Evolutionary conservation across 169 alveolate genomes (phyloP).

Genomic region (Cryptosporidium bovis): DNA sequence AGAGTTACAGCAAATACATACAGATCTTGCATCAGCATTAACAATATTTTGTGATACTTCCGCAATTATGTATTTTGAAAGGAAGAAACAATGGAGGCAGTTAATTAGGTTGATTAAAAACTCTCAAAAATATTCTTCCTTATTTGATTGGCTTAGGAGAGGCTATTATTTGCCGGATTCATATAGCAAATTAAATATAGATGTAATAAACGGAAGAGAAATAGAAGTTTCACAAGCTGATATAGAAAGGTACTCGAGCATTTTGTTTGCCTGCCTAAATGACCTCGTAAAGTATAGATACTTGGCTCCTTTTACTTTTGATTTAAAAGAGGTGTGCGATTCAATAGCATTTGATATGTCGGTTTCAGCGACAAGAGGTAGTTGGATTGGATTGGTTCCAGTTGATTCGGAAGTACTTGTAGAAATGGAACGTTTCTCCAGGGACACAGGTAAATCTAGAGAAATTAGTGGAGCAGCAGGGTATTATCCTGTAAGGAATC

Average conservation of each 20-base stretch:
- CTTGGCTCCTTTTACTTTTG: slow-evolving; percentile 59
- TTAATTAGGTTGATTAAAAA: slow-evolving; percentile 17
- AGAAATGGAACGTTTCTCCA: slow-evolving; percentile 32
- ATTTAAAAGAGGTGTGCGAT: slow-evolving; percentile 5
- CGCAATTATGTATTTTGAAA: slow-evolving; percentile 43
- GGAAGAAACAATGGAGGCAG: slow-evolving; percentile 73
- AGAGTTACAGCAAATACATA: slow-evolving; percentile 22
- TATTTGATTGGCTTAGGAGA: slow-evolving; percentile 58
- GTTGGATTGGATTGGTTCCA: slow-evolving; percentile 62
- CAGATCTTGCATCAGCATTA: slow-evolving; percentile 69
- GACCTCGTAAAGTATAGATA: slow-evolving; percentile 32
- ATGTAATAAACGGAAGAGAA: slow-evolving; percentile 31
- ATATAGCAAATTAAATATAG: slow-evolving; percentile 2
- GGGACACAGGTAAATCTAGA: neutral
- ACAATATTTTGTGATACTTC: slow-evolving; percentile 63
- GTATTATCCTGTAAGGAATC: slow-evolving; percentile 41
- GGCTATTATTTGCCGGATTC: slow-evolving; percentile 51
- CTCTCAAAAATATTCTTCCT: slow-evolving; percentile 17
- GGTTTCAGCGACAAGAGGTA: slow-evolving; percentile 51
- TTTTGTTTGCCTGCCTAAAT: neutral
- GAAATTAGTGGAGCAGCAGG: slow-evolving; percentile 25
- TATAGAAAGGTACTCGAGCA: neutral
- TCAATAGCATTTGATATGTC: slow-evolving; percentile 66
- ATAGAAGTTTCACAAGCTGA: slow-evolving; percentile 2
- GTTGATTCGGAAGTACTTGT: slow-evolving; percentile 59